These are phyloP conservation scores for Solanum rostratum DNA, from an alignment of 257 asterid species.

Conservation along the genomic window DNA sequence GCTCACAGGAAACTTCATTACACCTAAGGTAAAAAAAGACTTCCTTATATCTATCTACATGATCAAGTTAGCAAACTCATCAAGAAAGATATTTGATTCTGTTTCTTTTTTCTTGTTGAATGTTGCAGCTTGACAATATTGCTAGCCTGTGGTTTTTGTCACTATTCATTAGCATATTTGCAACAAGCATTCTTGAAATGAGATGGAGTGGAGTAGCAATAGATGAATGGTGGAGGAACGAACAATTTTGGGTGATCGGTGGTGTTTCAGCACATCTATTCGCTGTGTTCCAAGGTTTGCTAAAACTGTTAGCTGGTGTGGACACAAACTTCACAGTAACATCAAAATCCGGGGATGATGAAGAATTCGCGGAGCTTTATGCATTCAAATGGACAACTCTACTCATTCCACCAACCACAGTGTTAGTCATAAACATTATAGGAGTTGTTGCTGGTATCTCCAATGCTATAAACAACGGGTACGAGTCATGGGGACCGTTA, in stretches of 20 bases:
- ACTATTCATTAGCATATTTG: slow-evolving; percentile 21
- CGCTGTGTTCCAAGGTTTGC: slow-evolving; percentile 20
- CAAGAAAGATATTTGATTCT: not conserved
- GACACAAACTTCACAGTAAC: slow-evolving; percentile 23
- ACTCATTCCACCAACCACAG: slow-evolving; percentile 22
- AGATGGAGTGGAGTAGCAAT: slow-evolving; percentile 28
- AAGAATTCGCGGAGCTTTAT: slow-evolving; percentile 9
- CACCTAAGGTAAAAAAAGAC: slow-evolving; percentile 9
- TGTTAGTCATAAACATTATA: slow-evolving; percentile 14
- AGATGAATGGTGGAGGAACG: slow-evolving; percentile 34
- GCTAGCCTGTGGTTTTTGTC: slow-evolving; percentile 22
- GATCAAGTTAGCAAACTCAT: not conserved
- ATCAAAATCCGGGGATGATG: slow-evolving; percentile 14
- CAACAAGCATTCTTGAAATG: slow-evolving; percentile 22
- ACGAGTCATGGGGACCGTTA: slow-evolving; percentile 20
- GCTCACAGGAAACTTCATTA: slow-evolving; percentile 17
- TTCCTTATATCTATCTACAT: not conserved
- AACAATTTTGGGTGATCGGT: slow-evolving; percentile 33
- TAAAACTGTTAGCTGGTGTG: slow-evolving; percentile 20
- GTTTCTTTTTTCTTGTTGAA: not conserved
- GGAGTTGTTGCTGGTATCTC: slow-evolving; percentile 22
- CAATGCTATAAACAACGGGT: slow-evolving; percentile 16
- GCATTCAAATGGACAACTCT: slow-evolving; percentile 22
- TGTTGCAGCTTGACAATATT: slow-evolving; percentile 9
- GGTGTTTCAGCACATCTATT: slow-evolving; percentile 29